Evolutionary conservation across 192 early-diverging fungal genomes (phyloP).

Genomic region (Chytriomyces hyalinus): DNA sequence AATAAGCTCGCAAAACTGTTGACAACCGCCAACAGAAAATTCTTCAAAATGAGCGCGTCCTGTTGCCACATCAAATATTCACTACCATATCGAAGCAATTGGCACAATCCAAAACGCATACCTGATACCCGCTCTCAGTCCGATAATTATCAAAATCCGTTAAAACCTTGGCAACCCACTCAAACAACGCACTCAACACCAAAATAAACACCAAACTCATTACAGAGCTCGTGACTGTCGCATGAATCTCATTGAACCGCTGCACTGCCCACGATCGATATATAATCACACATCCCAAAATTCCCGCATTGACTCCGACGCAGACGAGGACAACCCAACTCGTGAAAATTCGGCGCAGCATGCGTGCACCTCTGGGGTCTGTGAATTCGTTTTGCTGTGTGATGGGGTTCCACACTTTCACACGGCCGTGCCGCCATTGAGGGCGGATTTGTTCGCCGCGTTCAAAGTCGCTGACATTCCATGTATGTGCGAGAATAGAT

Average conservation of each 20-base stretch:
- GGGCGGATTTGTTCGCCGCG: slow-evolving; percentile 59
- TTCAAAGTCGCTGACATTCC: slow-evolving; percentile 63
- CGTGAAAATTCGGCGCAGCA: slow-evolving; percentile 18
- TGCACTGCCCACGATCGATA: slow-evolving; percentile 9
- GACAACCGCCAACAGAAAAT: slow-evolving; percentile 64
- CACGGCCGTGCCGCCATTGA: slow-evolving; percentile 50
- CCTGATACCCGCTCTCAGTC: slow-evolving; percentile 23
- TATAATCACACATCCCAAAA: slow-evolving; percentile 5
- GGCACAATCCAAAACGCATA: neutral
- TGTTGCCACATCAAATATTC: neutral
- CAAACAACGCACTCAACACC: slow-evolving; percentile 45
- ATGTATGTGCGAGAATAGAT: slow-evolving; percentile 53
- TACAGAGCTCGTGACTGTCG: slow-evolving; percentile 39
- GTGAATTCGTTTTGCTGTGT: neutral
- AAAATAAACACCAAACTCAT: slow-evolving; percentile 53
- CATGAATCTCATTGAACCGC: neutral
- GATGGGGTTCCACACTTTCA: slow-evolving; percentile 1
- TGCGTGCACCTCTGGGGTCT: neutral
- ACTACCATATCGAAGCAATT: neutral
- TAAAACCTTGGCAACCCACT: slow-evolving; percentile 19
- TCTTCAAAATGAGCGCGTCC: slow-evolving; percentile 59
- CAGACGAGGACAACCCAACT: slow-evolving; percentile 47
- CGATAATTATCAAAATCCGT: slow-evolving; percentile 40
- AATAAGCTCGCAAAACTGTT: slow-evolving; percentile 67
- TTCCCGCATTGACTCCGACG: slow-evolving; percentile 12